Percentiles rank a stretch among this genome's conserved stretches.
Conservation (phyloP, 257 asterid species). For the Galeopsis tetrahit region DNA sequence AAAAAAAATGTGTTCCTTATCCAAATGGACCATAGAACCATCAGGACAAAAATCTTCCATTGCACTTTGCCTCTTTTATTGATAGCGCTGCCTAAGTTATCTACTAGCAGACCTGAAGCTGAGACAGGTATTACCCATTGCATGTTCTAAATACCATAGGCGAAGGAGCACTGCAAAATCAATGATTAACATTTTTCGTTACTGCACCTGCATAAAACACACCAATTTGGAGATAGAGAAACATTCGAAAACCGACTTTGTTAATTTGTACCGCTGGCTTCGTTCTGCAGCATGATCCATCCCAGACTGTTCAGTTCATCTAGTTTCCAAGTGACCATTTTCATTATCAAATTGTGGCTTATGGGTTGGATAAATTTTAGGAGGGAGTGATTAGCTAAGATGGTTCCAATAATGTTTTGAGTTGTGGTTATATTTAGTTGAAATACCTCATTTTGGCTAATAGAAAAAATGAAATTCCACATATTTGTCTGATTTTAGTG, state of each 20-base stretch:
- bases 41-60: too few relatives aligned
- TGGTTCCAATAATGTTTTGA: not conserved
- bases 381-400: constrained; percentile 3
- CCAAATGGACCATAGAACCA: too few relatives aligned
- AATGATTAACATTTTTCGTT: not conserved
- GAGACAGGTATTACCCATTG: not conserved
- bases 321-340: not conserved
- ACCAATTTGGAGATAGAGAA: not conserved
- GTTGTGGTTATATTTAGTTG: not conserved
- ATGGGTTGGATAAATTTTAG: not conserved
- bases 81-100: not conserved
- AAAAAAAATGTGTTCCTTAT: too few relatives aligned
- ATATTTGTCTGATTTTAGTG: not conserved
- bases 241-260: too few relatives aligned
- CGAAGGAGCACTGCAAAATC: not conserved
- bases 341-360: not conserved
- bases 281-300: constrained; percentile 8
- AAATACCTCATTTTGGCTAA: not conserved
- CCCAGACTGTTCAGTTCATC: not conserved
- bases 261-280: not conserved
- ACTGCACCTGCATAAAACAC: not conserved
- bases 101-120: not conserved
- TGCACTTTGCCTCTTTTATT: too few relatives aligned
- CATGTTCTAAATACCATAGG: not conserved
- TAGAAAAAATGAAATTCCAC: not conserved